phyloP scores from a whole-genome alignment of 805 yeast genomes.

The Dipodascus albidus region DNA sequence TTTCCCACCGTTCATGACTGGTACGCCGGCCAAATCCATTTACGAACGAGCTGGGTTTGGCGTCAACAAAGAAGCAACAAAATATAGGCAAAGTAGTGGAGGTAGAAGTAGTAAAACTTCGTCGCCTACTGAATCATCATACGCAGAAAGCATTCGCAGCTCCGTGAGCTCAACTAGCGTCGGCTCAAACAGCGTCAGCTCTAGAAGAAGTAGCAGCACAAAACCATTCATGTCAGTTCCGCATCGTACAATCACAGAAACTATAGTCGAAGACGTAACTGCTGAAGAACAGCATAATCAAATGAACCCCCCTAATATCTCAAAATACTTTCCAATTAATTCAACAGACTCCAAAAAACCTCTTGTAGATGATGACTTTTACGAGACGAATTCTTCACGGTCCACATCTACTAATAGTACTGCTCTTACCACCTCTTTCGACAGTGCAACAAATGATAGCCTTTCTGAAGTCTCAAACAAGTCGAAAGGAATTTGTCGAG shows the following conservation, averaged over 20 bases:
- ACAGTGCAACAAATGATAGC: background rate
- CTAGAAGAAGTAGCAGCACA: background rate
- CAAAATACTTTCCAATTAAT: background rate
- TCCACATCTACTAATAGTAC: background rate
- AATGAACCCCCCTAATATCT: background rate
- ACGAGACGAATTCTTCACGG: background rate
- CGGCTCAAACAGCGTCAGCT: background rate
- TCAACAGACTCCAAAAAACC: background rate
- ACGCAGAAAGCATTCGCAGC: background rate
- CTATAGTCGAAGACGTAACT: background rate
- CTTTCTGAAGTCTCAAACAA: background rate
- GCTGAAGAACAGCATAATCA: background rate
- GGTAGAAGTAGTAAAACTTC: background rate
- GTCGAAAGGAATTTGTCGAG: constrained; percentile 41
- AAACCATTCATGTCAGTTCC: background rate
- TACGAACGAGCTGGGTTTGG: constrained; percentile 35
- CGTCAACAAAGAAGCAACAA: constrained; percentile 13
- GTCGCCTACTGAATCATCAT: background rate
- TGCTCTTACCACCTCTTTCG: background rate
- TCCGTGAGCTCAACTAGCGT: background rate
- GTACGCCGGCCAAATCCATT: constrained; percentile 24
- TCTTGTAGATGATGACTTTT: background rate
- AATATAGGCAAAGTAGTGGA: background rate
- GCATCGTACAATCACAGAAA: background rate
- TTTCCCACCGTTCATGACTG: constrained; percentile 30